These are phyloP conservation scores for Lentithecium fluviatile DNA, from an alignment of 495 filamentous ascomycete genomes.

Conservation along the genomic window DNA sequence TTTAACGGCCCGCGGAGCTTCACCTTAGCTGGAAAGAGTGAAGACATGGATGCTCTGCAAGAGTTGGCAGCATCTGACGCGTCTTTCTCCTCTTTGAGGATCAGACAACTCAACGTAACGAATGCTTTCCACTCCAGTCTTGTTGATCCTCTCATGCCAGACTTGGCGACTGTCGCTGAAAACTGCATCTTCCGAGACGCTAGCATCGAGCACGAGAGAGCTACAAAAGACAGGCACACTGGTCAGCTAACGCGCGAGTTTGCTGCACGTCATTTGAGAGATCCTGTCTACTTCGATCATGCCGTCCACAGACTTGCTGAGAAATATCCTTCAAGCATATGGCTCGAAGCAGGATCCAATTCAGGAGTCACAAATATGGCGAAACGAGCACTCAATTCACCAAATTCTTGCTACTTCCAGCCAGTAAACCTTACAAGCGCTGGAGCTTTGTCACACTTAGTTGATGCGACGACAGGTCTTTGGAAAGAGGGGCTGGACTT, in stretches of 20 bases:
- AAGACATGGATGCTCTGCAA: background rate
- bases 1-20: constrained; percentile 29
- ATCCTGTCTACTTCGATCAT: constrained; percentile 33
- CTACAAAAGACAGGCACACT: constrained; percentile 20
- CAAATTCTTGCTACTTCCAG: constrained; percentile 20
- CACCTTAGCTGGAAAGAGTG: constrained; percentile 9
- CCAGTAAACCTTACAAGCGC: constrained; percentile 8
- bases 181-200: constrained; percentile 22
- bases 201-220: constrained; percentile 26
- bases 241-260: too few species aligned
- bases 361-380: constrained; percentile 33
- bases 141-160: constrained; percentile 15
- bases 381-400: constrained; percentile 1
- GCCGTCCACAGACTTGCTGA: constrained; percentile 28
- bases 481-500: constrained; percentile 30
- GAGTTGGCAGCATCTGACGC: background rate
- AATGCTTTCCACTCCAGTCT: constrained; percentile 36
- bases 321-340: constrained; percentile 13
- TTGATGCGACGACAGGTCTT: constrained; percentile 24
- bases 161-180: constrained; percentile 18
- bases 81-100: background rate
- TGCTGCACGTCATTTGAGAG: too few species aligned
- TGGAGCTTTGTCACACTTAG: background rate
- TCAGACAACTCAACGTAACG: constrained; percentile 20
- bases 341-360: constrained; percentile 32